Conservation (phyloP, 139 green algal species). For the Chlamydomonas applanata region DNA sequence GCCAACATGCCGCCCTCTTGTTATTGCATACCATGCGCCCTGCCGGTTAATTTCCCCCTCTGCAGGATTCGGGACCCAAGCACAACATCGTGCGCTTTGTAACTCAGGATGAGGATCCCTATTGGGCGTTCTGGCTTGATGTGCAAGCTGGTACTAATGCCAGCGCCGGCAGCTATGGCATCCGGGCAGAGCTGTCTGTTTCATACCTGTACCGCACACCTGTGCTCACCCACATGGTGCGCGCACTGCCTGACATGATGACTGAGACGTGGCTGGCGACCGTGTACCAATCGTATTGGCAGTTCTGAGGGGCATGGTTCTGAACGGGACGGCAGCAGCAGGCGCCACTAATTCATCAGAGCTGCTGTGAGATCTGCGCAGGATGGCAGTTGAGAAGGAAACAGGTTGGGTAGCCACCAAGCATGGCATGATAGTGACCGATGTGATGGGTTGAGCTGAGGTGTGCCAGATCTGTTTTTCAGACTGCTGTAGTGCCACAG, state of each 20-base stretch:
- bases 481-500: too few species aligned
- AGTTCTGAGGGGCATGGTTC: slow-evolving; percentile 4
- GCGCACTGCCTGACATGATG: slow-evolving; percentile 5
- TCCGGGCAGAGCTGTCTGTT: not conserved
- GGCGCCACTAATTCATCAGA: too few species aligned
- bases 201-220: not conserved
- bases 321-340: too few species aligned
- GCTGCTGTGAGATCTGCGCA: too few species aligned
- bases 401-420: too few species aligned
- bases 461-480: too few species aligned
- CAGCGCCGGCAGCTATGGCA: not conserved
- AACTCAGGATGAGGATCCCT: not conserved
- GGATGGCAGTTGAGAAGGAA: too few species aligned
- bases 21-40: too few species aligned
- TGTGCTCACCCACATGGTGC: not conserved
- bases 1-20: too few species aligned
- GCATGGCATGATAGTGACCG: too few species aligned
- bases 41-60: too few species aligned
- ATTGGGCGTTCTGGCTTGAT: slow-evolving; percentile 2
- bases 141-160: not conserved
- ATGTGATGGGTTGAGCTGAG: too few species aligned
- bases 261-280: slow-evolving; percentile 18
- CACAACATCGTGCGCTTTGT: not conserved
- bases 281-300: slow-evolving; percentile 4
- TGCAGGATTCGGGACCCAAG: not conserved